phyloP scores from a whole-genome alignment of 345 rosid species.

The Mallotus nudiflorus region DNA sequence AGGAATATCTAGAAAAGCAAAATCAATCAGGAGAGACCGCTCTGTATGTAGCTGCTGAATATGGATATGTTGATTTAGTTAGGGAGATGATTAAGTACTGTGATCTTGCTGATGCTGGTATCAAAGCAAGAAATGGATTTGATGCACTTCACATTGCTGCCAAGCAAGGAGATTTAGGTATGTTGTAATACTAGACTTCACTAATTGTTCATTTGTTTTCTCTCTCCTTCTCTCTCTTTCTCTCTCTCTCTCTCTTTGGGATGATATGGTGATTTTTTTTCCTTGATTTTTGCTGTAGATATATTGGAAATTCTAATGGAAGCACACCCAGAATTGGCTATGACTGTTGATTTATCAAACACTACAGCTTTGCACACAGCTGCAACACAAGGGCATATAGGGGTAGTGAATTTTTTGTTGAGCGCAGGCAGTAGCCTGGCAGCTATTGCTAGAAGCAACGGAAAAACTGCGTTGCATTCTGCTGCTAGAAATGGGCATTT shows the following conservation, averaged over 20 bases:
- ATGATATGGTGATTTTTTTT: neutral
- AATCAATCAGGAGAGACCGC: constrained; percentile 93
- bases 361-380: constrained; percentile 92
- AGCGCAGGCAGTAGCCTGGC: constrained; percentile 79
- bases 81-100: constrained; percentile 76
- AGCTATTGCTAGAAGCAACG: constrained; percentile 81
- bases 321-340: constrained; percentile 81
- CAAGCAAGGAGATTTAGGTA: constrained; percentile 90
- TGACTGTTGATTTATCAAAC: constrained; percentile 89
- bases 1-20: constrained; percentile 59
- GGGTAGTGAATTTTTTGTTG: constrained; percentile 60
- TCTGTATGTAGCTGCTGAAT: constrained; percentile 90
- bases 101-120: constrained; percentile 71
- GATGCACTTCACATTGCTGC: constrained; percentile 97
- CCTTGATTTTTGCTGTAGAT: constrained; percentile 42
- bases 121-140: constrained; percentile 89
- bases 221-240: neutral
- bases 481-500: constrained; percentile 88
- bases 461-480: constrained; percentile 89
- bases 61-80: constrained; percentile 69
- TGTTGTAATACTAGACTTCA: neutral
- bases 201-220: neutral
- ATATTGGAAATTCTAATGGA: constrained; percentile 64
- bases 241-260: neutral
- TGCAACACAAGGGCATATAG: constrained; percentile 86